Conservation (phyloP, 257 asterid species). For the Lycium barbarum region DNA sequence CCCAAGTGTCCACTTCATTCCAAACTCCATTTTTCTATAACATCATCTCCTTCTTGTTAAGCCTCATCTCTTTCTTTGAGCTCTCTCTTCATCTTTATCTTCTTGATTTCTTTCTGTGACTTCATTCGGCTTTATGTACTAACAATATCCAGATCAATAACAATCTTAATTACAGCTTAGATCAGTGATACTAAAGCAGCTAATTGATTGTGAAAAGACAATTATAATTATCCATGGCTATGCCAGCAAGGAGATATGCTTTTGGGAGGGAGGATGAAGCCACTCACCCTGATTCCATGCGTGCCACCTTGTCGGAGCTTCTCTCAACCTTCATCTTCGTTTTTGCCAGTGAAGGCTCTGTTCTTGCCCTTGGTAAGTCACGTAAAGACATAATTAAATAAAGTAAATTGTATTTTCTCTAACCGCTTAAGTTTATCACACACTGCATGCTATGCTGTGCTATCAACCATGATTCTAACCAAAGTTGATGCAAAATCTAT, state of each 20-base stretch:
- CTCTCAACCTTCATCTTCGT: constrained; percentile 87
- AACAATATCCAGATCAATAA: not conserved
- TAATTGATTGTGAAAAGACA: not conserved
- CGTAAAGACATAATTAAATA: not conserved
- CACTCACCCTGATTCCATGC: constrained; percentile 86
- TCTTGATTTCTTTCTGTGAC: not conserved
- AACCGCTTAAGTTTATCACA: no score
- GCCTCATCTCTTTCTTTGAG: not conserved
- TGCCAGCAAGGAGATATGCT: constrained; percentile 76
- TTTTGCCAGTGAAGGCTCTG: constrained; percentile 87
- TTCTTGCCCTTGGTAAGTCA: constrained; percentile 73
- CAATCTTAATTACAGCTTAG: not conserved
- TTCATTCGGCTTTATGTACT: not conserved
- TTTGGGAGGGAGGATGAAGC: constrained; percentile 91
- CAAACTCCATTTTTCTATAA: constrained; percentile 20
- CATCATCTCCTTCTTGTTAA: constrained; percentile 3
- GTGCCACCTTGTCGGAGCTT: constrained; percentile 86
- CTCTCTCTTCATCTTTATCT: not conserved
- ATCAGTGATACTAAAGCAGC: not conserved
- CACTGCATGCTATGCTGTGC: not conserved
- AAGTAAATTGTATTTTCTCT: not conserved
- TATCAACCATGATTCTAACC: not conserved
- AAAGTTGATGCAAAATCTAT: not conserved
- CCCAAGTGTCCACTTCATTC: constrained; percentile 75
- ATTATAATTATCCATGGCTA: constrained; percentile 20